A percentile compares a stretch with the other conserved stretches of the same genome.
Evolutionary conservation across 768 basidiomycete genomes (phyloP).

Genomic region (Lentinula detonsa): DNA sequence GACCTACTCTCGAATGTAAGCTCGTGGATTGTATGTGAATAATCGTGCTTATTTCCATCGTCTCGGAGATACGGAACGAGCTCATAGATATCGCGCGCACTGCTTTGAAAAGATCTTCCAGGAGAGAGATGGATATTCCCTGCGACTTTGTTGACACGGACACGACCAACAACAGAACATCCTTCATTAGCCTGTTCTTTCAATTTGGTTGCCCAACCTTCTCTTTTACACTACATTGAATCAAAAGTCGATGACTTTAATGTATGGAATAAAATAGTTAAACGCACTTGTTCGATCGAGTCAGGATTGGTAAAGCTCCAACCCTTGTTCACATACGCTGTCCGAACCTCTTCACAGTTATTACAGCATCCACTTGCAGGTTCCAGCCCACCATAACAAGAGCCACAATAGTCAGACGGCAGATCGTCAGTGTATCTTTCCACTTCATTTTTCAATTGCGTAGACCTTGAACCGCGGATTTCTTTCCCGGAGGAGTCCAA

Average conservation of each 20-base stretch:
- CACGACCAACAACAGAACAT: constrained; percentile 86
- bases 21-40: constrained; percentile 81
- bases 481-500: constrained; percentile 51
- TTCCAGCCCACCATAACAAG: constrained; percentile 85
- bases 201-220: constrained; percentile 93
- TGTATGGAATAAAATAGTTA: neutral
- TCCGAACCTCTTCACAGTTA: constrained; percentile 90
- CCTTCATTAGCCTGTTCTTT: constrained; percentile 91
- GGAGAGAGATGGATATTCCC: constrained; percentile 95
- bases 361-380: constrained; percentile 88
- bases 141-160: constrained; percentile 95
- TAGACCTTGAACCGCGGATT: constrained; percentile 49
- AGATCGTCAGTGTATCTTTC: constrained; percentile 68
- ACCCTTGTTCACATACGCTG: constrained; percentile 83
- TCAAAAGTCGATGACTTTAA: neutral
- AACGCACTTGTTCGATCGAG: constrained; percentile 81
- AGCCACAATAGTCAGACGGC: constrained; percentile 76
- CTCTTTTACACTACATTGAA: constrained; percentile 68
- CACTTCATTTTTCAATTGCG: constrained; percentile 79
- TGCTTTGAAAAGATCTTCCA: constrained; percentile 88
- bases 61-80: constrained; percentile 93
- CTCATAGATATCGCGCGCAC: constrained; percentile 72
- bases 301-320: constrained; percentile 96
- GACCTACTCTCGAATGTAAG: constrained; percentile 63
- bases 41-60: constrained; percentile 86